Conservation (phyloP, 352 stramenopile genomes). For the Albugo laibachii region DNA sequence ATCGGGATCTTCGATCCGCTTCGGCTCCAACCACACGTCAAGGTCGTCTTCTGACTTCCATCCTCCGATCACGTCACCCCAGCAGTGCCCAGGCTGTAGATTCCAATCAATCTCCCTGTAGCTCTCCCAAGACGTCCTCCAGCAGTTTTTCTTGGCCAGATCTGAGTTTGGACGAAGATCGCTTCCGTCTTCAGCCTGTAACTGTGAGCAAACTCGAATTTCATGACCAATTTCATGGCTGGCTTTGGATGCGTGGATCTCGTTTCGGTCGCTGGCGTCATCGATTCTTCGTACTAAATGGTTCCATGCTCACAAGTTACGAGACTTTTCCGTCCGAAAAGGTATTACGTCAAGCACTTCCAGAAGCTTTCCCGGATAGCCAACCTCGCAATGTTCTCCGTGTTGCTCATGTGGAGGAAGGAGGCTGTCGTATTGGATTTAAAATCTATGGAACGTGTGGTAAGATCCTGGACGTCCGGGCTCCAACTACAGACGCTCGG, state of each 20-base stretch:
- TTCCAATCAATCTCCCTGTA: too few species aligned
- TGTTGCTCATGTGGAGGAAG: constrained; percentile 50
- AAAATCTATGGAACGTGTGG: constrained; percentile 48
- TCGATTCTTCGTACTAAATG: constrained; percentile 53
- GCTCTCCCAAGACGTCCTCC: too few species aligned
- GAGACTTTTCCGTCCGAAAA: constrained; percentile 48
- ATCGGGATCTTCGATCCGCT: too few species aligned
- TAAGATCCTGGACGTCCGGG: constrained; percentile 46
- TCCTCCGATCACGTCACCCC: too few species aligned
- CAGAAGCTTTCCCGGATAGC: constrained; percentile 2
- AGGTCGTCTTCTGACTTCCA: too few species aligned
- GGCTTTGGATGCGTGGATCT: constrained; percentile 56
- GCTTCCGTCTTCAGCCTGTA: constrained; percentile 16
- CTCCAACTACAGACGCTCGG: constrained; percentile 29
- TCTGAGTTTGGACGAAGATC: background rate
- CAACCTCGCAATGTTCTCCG: constrained; percentile 41
- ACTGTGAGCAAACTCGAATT: constrained; percentile 21
- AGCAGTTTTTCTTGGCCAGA: too few species aligned
- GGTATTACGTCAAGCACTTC: constrained; percentile 33
- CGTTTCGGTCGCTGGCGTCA: constrained; percentile 43
- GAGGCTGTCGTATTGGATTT: constrained; percentile 30
- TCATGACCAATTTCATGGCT: constrained; percentile 59
- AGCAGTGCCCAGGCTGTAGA: too few species aligned
- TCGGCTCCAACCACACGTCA: too few species aligned
- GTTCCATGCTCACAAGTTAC: constrained; percentile 48